Percentiles rank a stretch among this genome's conserved stretches.
phyloP scores from a whole-genome alignment of 164 flowering plant genomes.

The Echeveria elegans region DNA sequence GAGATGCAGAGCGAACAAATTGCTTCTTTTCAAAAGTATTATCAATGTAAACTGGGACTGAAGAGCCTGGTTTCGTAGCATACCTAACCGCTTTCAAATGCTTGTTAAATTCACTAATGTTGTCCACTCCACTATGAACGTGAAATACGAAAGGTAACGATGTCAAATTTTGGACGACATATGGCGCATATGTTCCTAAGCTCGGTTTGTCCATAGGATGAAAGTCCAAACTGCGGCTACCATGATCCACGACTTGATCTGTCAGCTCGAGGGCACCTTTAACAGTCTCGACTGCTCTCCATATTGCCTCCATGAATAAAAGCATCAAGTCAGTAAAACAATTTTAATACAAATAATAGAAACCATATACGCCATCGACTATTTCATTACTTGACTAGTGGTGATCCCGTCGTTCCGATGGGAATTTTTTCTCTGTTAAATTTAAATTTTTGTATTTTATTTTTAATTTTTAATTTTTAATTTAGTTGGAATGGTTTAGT shows the following conservation, averaged over 20 bases:
- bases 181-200: slow-evolving; percentile 68
- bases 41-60: slow-evolving; percentile 58
- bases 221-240: slow-evolving; percentile 18
- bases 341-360: too few species aligned
- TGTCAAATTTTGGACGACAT: slow-evolving; percentile 76
- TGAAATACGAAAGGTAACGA: slow-evolving; percentile 60
- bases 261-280: slow-evolving; percentile 40
- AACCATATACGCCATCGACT: not conserved
- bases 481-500: too few species aligned
- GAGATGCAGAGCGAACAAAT: slow-evolving; percentile 31
- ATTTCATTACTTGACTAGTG: too few species aligned
- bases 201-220: slow-evolving; percentile 23
- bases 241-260: slow-evolving; percentile 21
- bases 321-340: not conserved
- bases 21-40: slow-evolving; percentile 57
- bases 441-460: too few species aligned
- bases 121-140: slow-evolving; percentile 29
- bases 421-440: too few species aligned
- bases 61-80: slow-evolving; percentile 52
- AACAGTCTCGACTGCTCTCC: slow-evolving; percentile 58
- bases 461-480: too few species aligned
- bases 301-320: slow-evolving; percentile 33
- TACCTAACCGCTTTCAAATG: slow-evolving; percentile 24
- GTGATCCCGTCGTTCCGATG: too few species aligned
- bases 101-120: slow-evolving; percentile 25